Conservation (phyloP, 208 protist genomes). For the Crithidia fasciculata region DNA sequence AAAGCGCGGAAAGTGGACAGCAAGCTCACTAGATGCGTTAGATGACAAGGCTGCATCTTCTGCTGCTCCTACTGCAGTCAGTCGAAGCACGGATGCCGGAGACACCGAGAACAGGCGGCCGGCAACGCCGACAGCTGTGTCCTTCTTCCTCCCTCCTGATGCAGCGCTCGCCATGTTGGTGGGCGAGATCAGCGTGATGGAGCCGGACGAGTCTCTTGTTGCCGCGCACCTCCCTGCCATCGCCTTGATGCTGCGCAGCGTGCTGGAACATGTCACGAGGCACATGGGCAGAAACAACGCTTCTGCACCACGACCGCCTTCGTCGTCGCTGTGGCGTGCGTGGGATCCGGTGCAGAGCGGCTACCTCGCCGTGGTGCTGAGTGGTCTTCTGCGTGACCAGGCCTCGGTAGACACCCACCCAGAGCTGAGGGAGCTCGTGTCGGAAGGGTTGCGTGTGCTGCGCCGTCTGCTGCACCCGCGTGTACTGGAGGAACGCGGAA, state of each 20-base stretch:
- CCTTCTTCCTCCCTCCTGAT: constrained; percentile 13
- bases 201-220: constrained; percentile 7
- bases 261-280: constrained; percentile 12
- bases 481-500: constrained; percentile 24
- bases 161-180: constrained; percentile 15
- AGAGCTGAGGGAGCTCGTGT: constrained; percentile 8
- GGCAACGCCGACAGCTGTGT: background rate
- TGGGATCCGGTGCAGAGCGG: constrained; percentile 2
- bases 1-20: constrained; percentile 17
- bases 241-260: constrained; percentile 21
- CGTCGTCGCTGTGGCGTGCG: constrained; percentile 8
- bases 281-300: background rate
- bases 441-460: constrained; percentile 24
- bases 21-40: too few relatives aligned
- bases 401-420: background rate
- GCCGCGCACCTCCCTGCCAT: constrained; percentile 23
- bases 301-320: too few relatives aligned
- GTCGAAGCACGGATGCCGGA: too few relatives aligned
- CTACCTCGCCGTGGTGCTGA: constrained; percentile 1
- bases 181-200: constrained; percentile 20
- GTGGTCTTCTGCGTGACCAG: background rate
- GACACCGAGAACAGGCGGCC: background rate
- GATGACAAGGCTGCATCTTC: too few relatives aligned
- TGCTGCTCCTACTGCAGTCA: too few relatives aligned
- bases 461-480: constrained; percentile 7